phyloP scores from a whole-genome alignment of 2,329 filamentous ascomycete species.

The Aspergillus carbonarius region DNA sequence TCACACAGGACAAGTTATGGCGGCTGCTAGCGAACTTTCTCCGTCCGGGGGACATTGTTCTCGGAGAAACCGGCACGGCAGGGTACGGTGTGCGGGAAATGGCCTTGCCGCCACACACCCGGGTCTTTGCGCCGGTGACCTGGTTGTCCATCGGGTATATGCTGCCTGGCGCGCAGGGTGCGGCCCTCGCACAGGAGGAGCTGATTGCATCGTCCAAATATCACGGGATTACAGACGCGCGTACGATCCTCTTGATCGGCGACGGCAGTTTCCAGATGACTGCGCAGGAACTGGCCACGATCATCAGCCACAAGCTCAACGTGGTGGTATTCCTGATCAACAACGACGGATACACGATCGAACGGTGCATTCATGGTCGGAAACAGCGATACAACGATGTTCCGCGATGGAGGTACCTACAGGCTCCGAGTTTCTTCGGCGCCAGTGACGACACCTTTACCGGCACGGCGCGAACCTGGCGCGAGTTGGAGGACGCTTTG shows the following conservation, averaged over 20 bases:
- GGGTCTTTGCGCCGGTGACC: constrained; percentile 53
- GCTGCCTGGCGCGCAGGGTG: constrained; percentile 57
- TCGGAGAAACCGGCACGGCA: constrained; percentile 38
- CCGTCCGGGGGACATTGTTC: not conserved
- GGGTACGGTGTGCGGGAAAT: constrained; percentile 55
- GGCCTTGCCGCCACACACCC: constrained; percentile 50
- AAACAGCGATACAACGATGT: constrained; percentile 29
- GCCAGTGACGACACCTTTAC: not conserved
- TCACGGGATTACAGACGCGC: constrained; percentile 18
- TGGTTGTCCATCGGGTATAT: constrained; percentile 64
- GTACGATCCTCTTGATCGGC: constrained; percentile 60
- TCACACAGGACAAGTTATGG: not conserved
- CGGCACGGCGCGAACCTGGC: not conserved
- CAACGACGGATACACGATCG: constrained; percentile 12
- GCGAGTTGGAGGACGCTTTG: not conserved
- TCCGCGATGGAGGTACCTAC: constrained; percentile 26
- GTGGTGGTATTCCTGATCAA: constrained; percentile 9
- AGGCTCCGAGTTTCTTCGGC: not conserved
- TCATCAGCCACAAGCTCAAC: constrained; percentile 56
- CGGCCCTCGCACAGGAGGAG: constrained; percentile 51
- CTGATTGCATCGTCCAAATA: constrained; percentile 12
- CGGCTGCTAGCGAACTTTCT: not conserved
- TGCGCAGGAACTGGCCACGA: constrained; percentile 64
- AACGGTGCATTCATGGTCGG: constrained; percentile 10
- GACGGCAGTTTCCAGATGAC: constrained; percentile 68